phyloP scores from a whole-genome alignment of 2,329 filamentous ascomycete species.

The Neofusicoccum laricinum region DNA sequence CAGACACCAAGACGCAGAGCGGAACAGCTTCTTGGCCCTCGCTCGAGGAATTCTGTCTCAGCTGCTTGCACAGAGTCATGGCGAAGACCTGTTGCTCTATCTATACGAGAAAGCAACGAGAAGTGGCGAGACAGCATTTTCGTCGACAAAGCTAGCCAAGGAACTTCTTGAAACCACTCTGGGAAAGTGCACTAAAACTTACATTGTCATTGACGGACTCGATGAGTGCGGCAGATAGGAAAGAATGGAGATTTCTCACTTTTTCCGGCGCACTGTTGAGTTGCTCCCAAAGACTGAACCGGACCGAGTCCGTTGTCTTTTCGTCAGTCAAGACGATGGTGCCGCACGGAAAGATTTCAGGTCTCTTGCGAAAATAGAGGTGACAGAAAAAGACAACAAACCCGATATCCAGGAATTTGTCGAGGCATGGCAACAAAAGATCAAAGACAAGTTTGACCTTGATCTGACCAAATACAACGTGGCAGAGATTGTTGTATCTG shows the following conservation, averaged over 20 bases:
- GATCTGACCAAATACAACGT: constrained; percentile 6
- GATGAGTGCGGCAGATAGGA: constrained; percentile 40
- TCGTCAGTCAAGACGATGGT: constrained; percentile 32
- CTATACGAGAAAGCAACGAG: constrained; percentile 28
- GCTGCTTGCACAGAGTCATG: constrained; percentile 25
- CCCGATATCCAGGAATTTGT: constrained; percentile 31
- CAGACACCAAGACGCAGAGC: constrained; percentile 29
- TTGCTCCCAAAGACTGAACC: constrained; percentile 18
- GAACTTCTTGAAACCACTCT: constrained; percentile 33
- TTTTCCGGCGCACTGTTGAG: constrained; percentile 26
- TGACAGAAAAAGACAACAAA: constrained; percentile 21
- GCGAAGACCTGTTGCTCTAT: constrained; percentile 24
- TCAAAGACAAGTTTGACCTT: constrained; percentile 19
- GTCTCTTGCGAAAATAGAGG: background rate
- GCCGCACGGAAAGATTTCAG: constrained; percentile 28
- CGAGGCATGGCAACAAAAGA: constrained; percentile 21
- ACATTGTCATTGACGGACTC: constrained; percentile 46
- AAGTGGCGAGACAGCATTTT: constrained; percentile 27
- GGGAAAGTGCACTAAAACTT: constrained; percentile 27
- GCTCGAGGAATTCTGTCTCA: constrained; percentile 35
- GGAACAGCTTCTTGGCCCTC: constrained; percentile 29
- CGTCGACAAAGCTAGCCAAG: constrained; percentile 23
- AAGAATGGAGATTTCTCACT: constrained; percentile 27
- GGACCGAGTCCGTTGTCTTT: constrained; percentile 29
- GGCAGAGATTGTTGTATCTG: background rate